Conservation (phyloP, 2,329 filamentous ascomycete genomes). For the Talaromyces atroroseus region DNA sequence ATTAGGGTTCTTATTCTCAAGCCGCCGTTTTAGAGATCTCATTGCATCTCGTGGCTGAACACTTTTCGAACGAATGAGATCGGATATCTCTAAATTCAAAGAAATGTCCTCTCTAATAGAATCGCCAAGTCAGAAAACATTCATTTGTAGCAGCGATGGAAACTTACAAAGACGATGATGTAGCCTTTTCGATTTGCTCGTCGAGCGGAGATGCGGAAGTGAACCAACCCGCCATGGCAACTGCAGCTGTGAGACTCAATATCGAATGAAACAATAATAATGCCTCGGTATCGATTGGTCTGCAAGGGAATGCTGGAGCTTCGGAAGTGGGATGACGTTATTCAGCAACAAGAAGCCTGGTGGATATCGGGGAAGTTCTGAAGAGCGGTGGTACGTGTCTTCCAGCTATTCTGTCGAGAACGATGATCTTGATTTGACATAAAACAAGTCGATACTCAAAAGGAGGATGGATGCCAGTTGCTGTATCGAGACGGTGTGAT, state of each 20-base stretch:
- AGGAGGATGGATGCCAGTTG: not conserved
- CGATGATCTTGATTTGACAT: too few species aligned
- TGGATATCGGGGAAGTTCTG: not conserved
- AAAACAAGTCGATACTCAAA: not conserved
- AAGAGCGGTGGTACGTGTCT: not conserved
- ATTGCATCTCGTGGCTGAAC: slow-evolving; percentile 97
- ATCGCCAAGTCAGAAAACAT: slow-evolving; percentile 8
- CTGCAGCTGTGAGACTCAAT: slow-evolving; percentile 20
- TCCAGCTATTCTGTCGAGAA: not conserved
- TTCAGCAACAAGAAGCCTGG: not conserved
- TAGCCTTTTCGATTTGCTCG: slow-evolving; percentile 94
- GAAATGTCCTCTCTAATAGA: slow-evolving; percentile 80
- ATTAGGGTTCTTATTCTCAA: slow-evolving; percentile 97
- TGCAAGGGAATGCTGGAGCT: slow-evolving; percentile 1
- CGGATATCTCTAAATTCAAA: slow-evolving; percentile 95
- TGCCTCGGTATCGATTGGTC: not conserved
- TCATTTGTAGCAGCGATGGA: not conserved
- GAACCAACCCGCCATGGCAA: slow-evolving; percentile 94
- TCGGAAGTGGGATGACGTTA: slow-evolving; percentile 12
- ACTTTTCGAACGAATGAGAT: slow-evolving; percentile 93
- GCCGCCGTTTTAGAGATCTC: slow-evolving; percentile 87
- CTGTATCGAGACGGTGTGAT: not conserved
- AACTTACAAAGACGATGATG: slow-evolving; percentile 81
- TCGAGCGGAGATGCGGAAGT: slow-evolving; percentile 88
- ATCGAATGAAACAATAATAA: not conserved